Conservation (phyloP, 1,284 basidiomycete species). For the Omphalotus olearius region DNA sequence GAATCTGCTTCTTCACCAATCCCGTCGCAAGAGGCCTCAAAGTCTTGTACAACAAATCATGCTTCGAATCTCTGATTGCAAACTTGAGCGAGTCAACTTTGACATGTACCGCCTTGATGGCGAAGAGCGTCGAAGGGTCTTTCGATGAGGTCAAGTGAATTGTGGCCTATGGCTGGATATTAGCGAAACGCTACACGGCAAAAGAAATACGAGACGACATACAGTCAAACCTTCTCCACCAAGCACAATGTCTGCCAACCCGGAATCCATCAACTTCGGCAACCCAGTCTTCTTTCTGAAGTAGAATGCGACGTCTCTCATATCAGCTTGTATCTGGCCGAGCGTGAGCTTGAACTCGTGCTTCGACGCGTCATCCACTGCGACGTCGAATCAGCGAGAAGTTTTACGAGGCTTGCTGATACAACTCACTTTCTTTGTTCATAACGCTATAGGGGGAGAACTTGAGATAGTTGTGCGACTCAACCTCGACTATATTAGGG, state of each 20-base stretch:
- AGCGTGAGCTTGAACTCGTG: conserved; percentile 74
- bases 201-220: conserved; percentile 16
- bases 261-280: conserved; percentile 83
- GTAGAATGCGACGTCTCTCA: conserved; percentile 89
- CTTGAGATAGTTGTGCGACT: conserved; percentile 65
- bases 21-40: conserved; percentile 70
- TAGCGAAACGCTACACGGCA: conserved; percentile 3
- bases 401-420: neutral
- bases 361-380: conserved; percentile 45
- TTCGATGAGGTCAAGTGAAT: conserved; percentile 64
- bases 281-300: conserved; percentile 77
- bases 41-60: conserved; percentile 88
- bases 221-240: conserved; percentile 75
- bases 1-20: conserved; percentile 88
- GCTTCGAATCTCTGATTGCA: conserved; percentile 88
- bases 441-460: conserved; percentile 66
- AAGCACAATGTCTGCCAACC: conserved; percentile 86
- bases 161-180: conserved; percentile 34
- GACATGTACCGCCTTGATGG: conserved; percentile 73
- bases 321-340: conserved; percentile 90
- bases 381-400: conserved; percentile 22
- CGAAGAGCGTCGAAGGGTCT: conserved; percentile 71
- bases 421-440: conserved; percentile 15
- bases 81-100: conserved; percentile 87
- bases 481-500: conserved; percentile 77